Percentiles rank a stretch among this genome's conserved stretches.
These are phyloP conservation scores for Sporothrix pallida DNA, from an alignment of 2,329 filamentous ascomycete species.

Conservation along the genomic window DNA sequence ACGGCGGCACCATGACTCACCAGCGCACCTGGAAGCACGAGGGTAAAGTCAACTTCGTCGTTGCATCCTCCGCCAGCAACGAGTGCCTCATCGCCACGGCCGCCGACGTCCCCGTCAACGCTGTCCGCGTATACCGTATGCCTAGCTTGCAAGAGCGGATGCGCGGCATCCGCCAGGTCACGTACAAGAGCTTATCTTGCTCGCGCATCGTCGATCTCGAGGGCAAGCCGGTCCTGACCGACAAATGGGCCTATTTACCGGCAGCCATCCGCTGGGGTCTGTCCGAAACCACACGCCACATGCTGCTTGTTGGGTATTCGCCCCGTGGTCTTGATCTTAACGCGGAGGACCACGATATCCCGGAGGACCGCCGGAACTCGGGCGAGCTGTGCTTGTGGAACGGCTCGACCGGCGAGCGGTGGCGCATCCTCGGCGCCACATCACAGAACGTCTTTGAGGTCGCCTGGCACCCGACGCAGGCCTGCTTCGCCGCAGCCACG, in stretches of 20 bases:
- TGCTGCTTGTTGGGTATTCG: constrained; percentile 67
- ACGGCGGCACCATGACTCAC: constrained; percentile 51
- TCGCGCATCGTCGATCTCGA: constrained; percentile 43
- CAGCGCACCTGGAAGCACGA: constrained; percentile 61
- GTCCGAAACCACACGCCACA: constrained; percentile 51
- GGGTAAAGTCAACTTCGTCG: constrained; percentile 68
- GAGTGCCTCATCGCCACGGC: constrained; percentile 63
- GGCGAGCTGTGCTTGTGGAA: constrained; percentile 68
- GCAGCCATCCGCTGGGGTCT: constrained; percentile 68
- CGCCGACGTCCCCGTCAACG: constrained; percentile 59
- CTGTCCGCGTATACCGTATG: constrained; percentile 63
- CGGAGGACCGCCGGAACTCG: constrained; percentile 60
- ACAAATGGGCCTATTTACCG: constrained; percentile 67
- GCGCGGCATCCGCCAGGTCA: constrained; percentile 44
- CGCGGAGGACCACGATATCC: constrained; percentile 62
- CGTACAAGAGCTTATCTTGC: constrained; percentile 52
- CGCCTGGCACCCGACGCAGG: constrained; percentile 63
- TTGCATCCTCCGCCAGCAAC: constrained; percentile 58
- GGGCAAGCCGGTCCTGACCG: constrained; percentile 44
- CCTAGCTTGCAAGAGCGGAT: constrained; percentile 41
- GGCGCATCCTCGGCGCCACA: constrained; percentile 57
- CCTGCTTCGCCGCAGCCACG: constrained; percentile 63
- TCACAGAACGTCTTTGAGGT: constrained; percentile 69
- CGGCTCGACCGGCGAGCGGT: constrained; percentile 50
- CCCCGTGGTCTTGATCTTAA: constrained; percentile 55